Evolutionary conservation across 2,329 filamentous ascomycete genomes (phyloP).

Genomic region (Aureobasidium subglaciale): DNA sequence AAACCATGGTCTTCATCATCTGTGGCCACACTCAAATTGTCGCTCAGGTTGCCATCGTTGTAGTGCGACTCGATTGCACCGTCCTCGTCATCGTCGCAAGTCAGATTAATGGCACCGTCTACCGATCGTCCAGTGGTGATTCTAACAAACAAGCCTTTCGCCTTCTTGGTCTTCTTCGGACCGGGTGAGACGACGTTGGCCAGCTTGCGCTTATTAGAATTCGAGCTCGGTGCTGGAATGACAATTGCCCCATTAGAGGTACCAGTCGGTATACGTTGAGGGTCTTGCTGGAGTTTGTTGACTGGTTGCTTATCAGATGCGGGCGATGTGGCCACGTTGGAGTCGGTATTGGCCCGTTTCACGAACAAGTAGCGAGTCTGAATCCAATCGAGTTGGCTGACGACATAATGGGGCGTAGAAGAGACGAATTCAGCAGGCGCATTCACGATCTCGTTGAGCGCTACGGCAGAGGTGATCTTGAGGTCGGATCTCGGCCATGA

Average conservation of each 20-base stretch:
- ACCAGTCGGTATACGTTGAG: slow-evolving; percentile 36
- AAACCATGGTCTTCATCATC: slow-evolving; percentile 42
- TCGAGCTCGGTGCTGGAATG: slow-evolving; percentile 48
- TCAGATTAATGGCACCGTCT: slow-evolving; percentile 31
- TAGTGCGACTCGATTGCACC: neutral
- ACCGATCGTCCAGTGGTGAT: slow-evolving; percentile 20
- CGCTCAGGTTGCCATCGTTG: slow-evolving; percentile 26
- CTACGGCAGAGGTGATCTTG: slow-evolving; percentile 53
- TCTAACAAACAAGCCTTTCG: slow-evolving; percentile 22
- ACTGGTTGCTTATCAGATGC: slow-evolving; percentile 11
- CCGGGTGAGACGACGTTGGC: neutral
- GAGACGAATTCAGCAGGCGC: slow-evolving; percentile 54
- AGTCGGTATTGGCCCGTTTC: too few species aligned
- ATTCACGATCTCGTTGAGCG: slow-evolving; percentile 83
- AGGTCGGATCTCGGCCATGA: slow-evolving; percentile 63
- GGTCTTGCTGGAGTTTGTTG: slow-evolving; percentile 33
- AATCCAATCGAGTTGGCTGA: slow-evolving; percentile 74
- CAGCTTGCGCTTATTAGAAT: slow-evolving; percentile 29
- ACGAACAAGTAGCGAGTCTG: slow-evolving; percentile 82
- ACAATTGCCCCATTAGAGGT: slow-evolving; percentile 31
- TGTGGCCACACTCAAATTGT: slow-evolving; percentile 44
- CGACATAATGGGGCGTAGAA: slow-evolving; percentile 57
- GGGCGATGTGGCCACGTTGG: slow-evolving; percentile 16
- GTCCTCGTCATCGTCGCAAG: slow-evolving; percentile 24
- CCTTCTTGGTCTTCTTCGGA: slow-evolving; percentile 19